phyloP scores from a whole-genome alignment of 345 rosid genomes.

The Heritiera littoralis region DNA sequence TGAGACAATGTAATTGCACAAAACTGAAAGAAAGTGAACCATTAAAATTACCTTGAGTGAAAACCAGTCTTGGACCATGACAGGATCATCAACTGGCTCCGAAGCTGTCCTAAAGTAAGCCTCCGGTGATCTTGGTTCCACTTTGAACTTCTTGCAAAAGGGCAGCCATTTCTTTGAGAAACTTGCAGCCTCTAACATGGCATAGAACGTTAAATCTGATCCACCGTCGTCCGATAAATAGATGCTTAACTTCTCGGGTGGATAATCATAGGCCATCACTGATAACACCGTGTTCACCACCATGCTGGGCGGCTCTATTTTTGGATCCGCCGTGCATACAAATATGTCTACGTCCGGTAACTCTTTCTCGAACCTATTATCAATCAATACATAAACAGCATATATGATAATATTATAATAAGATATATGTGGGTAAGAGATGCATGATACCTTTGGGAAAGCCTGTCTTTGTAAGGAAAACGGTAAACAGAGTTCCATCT shows the following conservation, averaged over 20 bases:
- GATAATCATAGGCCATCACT: conserved; percentile 59
- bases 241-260: conserved; percentile 52
- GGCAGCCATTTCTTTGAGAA: conserved; percentile 54
- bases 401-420: too few relatives aligned
- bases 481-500: conserved; percentile 41
- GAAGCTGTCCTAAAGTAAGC: conserved; percentile 34
- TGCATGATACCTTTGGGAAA: conserved; percentile 41
- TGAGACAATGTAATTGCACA: too few relatives aligned
- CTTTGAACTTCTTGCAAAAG: conserved; percentile 41
- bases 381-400: background rate
- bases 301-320: conserved; percentile 49
- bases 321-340: conserved; percentile 55
- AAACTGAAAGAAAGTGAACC: background rate
- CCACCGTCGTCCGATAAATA: conserved; percentile 63
- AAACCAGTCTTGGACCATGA: conserved; percentile 10
- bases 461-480: conserved; percentile 43
- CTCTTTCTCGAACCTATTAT: conserved; percentile 30
- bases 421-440: background rate
- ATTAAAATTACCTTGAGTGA: conserved; percentile 22
- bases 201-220: conserved; percentile 45
- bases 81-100: background rate
- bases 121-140: conserved; percentile 47
- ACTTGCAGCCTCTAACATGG: conserved; percentile 48
- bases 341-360: conserved; percentile 46
- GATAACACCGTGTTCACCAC: conserved; percentile 55